Evolutionary conservation across 1,139 yeast genomes (phyloP), one percentile per base, ranked within the genome.

Genomic region (Debaryomyces subglobosus): DNA sequence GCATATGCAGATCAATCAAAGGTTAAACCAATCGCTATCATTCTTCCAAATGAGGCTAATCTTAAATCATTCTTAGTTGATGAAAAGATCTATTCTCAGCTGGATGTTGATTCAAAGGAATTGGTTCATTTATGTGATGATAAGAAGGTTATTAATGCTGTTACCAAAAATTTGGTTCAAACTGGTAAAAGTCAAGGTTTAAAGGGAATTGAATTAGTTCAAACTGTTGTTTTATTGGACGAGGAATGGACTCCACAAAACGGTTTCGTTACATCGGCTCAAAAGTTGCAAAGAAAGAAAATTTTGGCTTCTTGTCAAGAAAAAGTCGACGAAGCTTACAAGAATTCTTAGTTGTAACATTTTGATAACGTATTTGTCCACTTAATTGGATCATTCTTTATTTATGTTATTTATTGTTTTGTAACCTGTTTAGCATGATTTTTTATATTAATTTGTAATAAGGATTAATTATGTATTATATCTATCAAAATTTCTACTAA

Each of bases 191-290:
- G 80, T 29, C 92, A 86, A 64, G 97, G 96, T 9, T 79, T 95
- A 58, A 77, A 71, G 52, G 96, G 97, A 51, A 92, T 91, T 59
- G 99, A 95, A 70, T 75, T 92, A 54, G 68, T 95, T 53, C 84
- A 83, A 57, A 96, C 94, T 57, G 78, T 88, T 53, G 91, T 88
- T 18, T 68, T 95, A 51, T 79, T 85, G 52, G 94, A 88, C 58
- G 92, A 86, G 44, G 99, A 95, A 74, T 95, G 99, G 98, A 92
- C 98, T 44, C 98, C 99, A 43, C 96, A 90, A 69, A 89, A 86
- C 64, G 98, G 97, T 1, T 88, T 77, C 57, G 95, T 94, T 49
- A 91, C 98, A 9, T 84, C 96, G 53, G 99, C 99, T 27, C 98
- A 94, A 74, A 95, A 95, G 72, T 80, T 95, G 61, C 97, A 94